Base-by-base conservation (phyloP, 208 protist genomes). In the Acanthamoeba sp. region DNA sequence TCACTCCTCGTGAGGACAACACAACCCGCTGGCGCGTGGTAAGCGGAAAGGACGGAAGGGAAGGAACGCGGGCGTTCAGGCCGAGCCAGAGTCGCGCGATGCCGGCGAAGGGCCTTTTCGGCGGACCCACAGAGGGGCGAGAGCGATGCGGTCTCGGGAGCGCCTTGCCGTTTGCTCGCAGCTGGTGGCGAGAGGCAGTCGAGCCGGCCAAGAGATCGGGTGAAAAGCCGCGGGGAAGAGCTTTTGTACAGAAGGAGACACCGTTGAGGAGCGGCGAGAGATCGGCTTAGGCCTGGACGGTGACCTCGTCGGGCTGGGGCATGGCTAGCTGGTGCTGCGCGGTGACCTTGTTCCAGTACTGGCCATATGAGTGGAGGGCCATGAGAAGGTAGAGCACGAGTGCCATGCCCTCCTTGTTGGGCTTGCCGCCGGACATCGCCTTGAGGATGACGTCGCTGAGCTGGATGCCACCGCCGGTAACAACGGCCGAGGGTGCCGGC, bases 341-440 rank as follows among this genome's bases (percentile, higher is more conserved):
- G 64, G 64, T 71, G 32, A 71, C 64, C 64, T 71, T 71, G 64
- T 71, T 71, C 64, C 64, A 71, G 64, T 71, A 71, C 64, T 71
- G 64, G 64, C 64, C 64, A n/a, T 71, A 71, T 9, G 64, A 71
- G 64, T 71, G 64, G 27, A 71, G 64, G 3, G 64, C 64, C 64
- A 71, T 71, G 64, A 71, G 64, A n/a, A 71, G 64, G 64, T 71
- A 71, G 27, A 71, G 64, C 64, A 71, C 64, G 27, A 71, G 64
- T 7, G 64, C 64, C 64, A 71, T 71, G n/a, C 64, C 64, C 27
- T 71, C 64, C 32, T 71, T 71, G 64, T 71, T 71, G 64, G 64
- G 64, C 64, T 71, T n/a, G 64, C 64, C 64, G 27, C 64, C 64
- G 32, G 64, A n/a, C 64, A 71, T 71, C 29, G 64, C 64, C 64